Percentiles rank a stretch among this genome's conserved stretches.
phyloP scores from a whole-genome alignment of 75 land plant genomes.

The Cunninghamia lanceolata region DNA sequence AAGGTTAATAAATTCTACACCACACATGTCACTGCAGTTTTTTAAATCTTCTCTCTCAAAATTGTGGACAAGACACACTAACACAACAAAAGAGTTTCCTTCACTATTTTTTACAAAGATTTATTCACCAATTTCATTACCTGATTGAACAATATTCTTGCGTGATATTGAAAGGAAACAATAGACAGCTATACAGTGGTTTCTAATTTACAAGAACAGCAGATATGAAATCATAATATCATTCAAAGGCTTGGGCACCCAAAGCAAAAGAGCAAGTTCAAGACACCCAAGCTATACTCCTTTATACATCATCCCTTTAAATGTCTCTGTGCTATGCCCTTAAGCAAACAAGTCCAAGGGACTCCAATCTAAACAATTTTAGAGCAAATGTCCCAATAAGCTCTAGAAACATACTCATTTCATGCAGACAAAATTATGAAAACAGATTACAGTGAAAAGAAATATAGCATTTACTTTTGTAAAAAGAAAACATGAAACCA shows the following conservation, averaged over 20 bases:
- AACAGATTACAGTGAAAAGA: not conserved
- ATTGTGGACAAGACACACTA: too few relatives aligned
- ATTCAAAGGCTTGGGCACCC: not conserved
- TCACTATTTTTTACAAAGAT: not conserved
- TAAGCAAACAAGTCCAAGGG: not conserved
- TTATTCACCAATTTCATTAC: not conserved
- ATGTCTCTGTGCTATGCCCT: not conserved
- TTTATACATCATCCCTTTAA: not conserved
- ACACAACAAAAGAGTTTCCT: not conserved
- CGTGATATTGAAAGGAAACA: not conserved
- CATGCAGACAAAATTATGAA: slow-evolving; percentile 3
- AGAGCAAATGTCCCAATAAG: not conserved
- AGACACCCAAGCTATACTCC: not conserved
- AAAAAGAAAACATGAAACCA: not conserved
- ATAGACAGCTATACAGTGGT: not conserved
- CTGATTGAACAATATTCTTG: not conserved
- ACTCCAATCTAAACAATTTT: not conserved
- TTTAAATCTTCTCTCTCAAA: not conserved
- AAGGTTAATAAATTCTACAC: not conserved
- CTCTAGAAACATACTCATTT: not conserved
- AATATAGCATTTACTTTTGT: not conserved
- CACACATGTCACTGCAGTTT: not conserved
- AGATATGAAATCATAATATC: not conserved
- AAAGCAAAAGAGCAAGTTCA: not conserved
- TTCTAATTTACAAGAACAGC: not conserved